phyloP scores from a whole-genome alignment of 768 basidiomycete genomes.

The Xerocomus brunneocitrinus region DNA sequence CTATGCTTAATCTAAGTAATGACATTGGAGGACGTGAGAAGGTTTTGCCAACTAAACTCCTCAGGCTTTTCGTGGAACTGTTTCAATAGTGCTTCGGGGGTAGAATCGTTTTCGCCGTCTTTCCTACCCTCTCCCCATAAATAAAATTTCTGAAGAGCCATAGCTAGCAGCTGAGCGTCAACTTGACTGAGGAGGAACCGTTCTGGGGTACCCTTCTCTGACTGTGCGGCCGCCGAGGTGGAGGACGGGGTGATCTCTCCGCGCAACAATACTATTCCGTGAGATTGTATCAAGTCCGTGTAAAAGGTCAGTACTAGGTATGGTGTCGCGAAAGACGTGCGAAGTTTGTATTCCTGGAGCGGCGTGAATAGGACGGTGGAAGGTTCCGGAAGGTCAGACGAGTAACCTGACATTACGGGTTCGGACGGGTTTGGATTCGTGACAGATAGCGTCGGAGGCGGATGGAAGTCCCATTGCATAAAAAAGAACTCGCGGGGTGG shows the following conservation, averaged over 20 bases:
- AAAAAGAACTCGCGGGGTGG: constrained; percentile 74
- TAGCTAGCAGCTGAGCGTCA: constrained; percentile 78
- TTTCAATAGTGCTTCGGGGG: constrained; percentile 45
- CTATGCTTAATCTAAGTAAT: constrained; percentile 6
- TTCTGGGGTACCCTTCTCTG: constrained; percentile 24
- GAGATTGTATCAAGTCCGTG: constrained; percentile 77
- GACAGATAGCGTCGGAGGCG: constrained; percentile 56
- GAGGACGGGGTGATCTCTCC: constrained; percentile 85
- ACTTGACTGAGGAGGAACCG: constrained; percentile 65
- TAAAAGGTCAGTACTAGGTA: constrained; percentile 90
- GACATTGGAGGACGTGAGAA: constrained; percentile 50
- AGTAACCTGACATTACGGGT: constrained; percentile 22
- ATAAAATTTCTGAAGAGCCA: constrained; percentile 85
- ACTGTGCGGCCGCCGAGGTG: constrained; percentile 31
- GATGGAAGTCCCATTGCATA: constrained; percentile 88
- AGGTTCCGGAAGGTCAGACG: constrained; percentile 41
- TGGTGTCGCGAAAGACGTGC: constrained; percentile 81
- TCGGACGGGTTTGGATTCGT: constrained; percentile 42
- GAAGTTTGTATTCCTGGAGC: constrained; percentile 87
- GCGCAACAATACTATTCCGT: constrained; percentile 79
- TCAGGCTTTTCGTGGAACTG: constrained; percentile 76
- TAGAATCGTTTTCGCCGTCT: constrained; percentile 1
- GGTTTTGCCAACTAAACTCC: constrained; percentile 77
- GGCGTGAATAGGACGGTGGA: constrained; percentile 91
- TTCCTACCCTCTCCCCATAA: constrained; percentile 45